Evolutionary conservation across 352 stramenopile genomes (phyloP), one percentile per base, ranked within the genome.

Genomic region (Phytopythium delawarense): DNA sequence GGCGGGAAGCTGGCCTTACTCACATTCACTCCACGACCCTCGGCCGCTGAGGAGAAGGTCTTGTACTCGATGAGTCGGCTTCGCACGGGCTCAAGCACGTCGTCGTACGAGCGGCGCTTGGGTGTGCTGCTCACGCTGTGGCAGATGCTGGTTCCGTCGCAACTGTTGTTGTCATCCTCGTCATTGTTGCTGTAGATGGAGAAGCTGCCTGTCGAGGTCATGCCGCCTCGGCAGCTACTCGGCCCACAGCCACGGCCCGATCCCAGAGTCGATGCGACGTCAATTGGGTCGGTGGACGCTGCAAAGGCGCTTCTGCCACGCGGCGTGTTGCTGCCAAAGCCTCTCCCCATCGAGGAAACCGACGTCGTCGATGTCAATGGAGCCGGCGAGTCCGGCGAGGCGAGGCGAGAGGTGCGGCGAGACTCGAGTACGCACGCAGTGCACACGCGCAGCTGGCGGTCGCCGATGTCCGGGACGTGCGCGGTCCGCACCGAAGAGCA

Each of bases 51-150:
- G 16, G 81, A 89, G 42, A 93, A 91, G 13, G 77, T 89, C 78
- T 90, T 91, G 74, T 93, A 89, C 65, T 93, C 81, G 37, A 91
- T 91, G 25, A 93, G 70, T 37, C 81, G 80, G 28, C 67, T 89
- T 16, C 81, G 81, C 21, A 93, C 81, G 6, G 84, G 81, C 20
- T 93, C 80, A 8, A 93, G 66, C 51, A 93, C 66, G 40, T 89
- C 75, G 59, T 91, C 81, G 54, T 85, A 79, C 21, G 81, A 90
- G n/a, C 79, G 79, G n/a, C 79, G 81, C 70, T 89, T 77, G 0
- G 56, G 42, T 0, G 59, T 23, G 5, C 65, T 37, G 28, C 60
- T 52, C 0, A 15, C 21, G 28, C 25, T 55, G 25, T 40, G 32
- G 46, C 46, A 53, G 23, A 12, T 20, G 46, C 46, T 32, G 23